A percentile compares a stretch with the other conserved stretches of the same genome.
Conservation (phyloP, 2,329 filamentous ascomycete species). For the Cordyceps pruinosa region DNA sequence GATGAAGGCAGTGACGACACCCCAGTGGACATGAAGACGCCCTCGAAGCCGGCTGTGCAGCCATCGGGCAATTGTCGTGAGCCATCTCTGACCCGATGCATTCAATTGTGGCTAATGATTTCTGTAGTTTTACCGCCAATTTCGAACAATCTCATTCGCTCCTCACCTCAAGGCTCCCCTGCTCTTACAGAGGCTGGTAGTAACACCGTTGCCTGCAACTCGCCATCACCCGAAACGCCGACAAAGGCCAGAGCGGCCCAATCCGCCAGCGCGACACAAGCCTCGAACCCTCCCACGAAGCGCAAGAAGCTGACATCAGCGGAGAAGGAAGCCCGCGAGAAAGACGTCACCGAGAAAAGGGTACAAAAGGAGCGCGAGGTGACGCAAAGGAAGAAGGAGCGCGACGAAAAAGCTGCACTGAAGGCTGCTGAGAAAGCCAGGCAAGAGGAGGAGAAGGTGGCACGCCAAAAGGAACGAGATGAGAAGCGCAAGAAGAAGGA, state of each 20-base stretch:
- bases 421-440: conserved; percentile 32
- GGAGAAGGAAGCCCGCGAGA: conserved; percentile 33
- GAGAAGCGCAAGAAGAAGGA: conserved; percentile 36
- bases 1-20: conserved; percentile 23
- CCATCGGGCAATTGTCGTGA: conserved; percentile 20
- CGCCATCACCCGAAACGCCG: conserved; percentile 30
- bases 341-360: conserved; percentile 30
- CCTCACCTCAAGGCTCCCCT: conserved; percentile 25
- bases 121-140: conserved; percentile 20
- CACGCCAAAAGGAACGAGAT: conserved; percentile 31
- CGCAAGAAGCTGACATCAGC: conserved; percentile 36
- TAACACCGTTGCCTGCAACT: conserved; percentile 32
- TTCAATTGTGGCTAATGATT: conserved; percentile 12
- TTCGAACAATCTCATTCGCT: conserved; percentile 21
- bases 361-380: conserved; percentile 29
- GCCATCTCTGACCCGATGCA: neutral
- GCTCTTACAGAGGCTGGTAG: conserved; percentile 37
- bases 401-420: conserved; percentile 24
- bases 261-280: conserved; percentile 16
- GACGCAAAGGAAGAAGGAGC: conserved; percentile 27
- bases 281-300: conserved; percentile 28
- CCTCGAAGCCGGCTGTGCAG: conserved; percentile 14
- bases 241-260: conserved; percentile 20
- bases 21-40: conserved; percentile 17
- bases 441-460: conserved; percentile 33